Base-by-base conservation (phyloP, 192 early-diverging fungal genomes). In the Entomortierella lignicola region DNA sequence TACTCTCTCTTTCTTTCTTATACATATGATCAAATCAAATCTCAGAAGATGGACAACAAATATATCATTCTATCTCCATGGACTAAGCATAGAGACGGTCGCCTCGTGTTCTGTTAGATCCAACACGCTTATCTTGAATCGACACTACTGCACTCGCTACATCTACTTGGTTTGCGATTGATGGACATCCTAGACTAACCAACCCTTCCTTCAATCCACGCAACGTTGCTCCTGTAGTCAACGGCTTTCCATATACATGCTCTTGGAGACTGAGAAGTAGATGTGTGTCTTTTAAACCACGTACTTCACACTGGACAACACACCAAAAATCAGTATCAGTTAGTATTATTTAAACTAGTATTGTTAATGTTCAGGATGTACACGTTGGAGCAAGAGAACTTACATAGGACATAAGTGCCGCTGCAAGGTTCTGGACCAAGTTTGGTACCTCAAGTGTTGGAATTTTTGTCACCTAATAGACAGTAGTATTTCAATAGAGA, bases 381-480 rank as follows among this genome's bases (percentile, higher is more conserved):
- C n/a, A n/a, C n/a, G n/a, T n/a, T n/a, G n/a, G n/a, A 26, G 18
- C 18, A 32, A 29, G 11, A 11, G 20, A 11, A 72, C 60, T 53
- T 77, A 77, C 73, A 41, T 70, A 79, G 51, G 60, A 55, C 61
- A 79, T 79, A n/a, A 79, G 63, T 2, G 75, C 75, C 7, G 75
- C 75, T 47, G 67, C 68, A 44, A 79, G 68, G 34, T 79, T 79
- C 37, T 79, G 75, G n/a, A 79, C 61, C 63, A 79, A 12, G 39
- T 79, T 79, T 0, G 75, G 75, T 2, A 79, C 75, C 20, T 79
- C 75, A 1, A 79, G 75, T 0, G 67, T 54, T 23, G 75, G 68
- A 31, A 79, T 79, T 42, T 79, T 70, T 13, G 55, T 66, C 17
- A 54, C 60, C 69, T 71, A 57, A 43, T 15, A 12, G 23, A 8